Conservation (phyloP, 2,329 filamentous ascomycete species). For the Chalara sp. region DNA sequence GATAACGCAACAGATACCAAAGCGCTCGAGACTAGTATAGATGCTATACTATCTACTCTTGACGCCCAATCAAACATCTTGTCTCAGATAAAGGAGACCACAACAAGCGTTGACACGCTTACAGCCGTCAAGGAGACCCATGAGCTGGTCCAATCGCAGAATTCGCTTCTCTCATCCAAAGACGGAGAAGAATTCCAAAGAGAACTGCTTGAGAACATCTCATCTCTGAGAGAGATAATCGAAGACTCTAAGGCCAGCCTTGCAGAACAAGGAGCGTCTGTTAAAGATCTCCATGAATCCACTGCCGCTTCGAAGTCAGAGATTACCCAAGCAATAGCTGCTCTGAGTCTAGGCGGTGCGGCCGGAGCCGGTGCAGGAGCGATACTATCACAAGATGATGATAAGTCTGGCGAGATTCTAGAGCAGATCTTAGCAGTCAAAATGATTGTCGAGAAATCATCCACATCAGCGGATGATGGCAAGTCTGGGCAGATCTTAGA, state of each 20-base stretch:
- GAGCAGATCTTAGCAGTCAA: constrained; percentile 15
- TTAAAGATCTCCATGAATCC: constrained; percentile 19
- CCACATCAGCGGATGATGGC: neutral
- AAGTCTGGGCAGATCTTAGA: constrained; percentile 10
- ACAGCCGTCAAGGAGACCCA: constrained; percentile 4
- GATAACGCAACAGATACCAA: neutral
- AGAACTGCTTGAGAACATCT: constrained; percentile 16
- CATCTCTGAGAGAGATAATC: constrained; percentile 16
- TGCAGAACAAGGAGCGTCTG: constrained; percentile 9
- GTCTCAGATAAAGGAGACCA: constrained; percentile 10
- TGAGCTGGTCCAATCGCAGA: constrained; percentile 12
- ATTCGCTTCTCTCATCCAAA: constrained; percentile 13
- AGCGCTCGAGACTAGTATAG: constrained; percentile 13
- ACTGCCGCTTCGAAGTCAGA: constrained; percentile 16
- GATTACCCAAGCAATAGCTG: constrained; percentile 16
- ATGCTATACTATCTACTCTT: constrained; percentile 13
- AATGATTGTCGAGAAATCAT: constrained; percentile 12
- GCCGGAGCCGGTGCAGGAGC: constrained; percentile 14
- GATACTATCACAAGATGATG: constrained; percentile 6
- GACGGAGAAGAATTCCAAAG: constrained; percentile 7
- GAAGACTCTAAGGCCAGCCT: constrained; percentile 18
- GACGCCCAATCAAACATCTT: constrained; percentile 12
- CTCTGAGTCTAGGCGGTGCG: constrained; percentile 15
- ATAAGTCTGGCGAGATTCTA: constrained; percentile 8
- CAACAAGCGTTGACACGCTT: constrained; percentile 11